A percentile compares a stretch with the other conserved stretches of the same genome.
These are phyloP conservation scores for Trichoderma brevicompactum DNA, from an alignment of 2,329 filamentous ascomycete species.

Conservation along the genomic window DNA sequence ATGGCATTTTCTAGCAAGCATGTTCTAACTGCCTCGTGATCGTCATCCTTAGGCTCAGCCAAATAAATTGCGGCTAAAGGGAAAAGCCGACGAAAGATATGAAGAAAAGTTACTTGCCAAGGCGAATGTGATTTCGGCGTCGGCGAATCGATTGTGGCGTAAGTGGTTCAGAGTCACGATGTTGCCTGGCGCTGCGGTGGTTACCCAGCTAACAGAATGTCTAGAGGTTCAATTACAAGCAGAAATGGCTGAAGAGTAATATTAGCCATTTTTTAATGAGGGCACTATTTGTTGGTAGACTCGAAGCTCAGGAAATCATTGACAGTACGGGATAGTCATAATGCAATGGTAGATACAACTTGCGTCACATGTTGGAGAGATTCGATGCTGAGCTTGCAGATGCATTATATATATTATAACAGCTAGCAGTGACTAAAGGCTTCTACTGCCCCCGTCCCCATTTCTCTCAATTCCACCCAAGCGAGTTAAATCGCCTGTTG, in stretches of 20 bases:
- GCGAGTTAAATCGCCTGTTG: neutral
- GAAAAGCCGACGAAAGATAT: constrained; percentile 61
- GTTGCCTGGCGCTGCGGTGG: neutral
- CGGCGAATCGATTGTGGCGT: constrained; percentile 73
- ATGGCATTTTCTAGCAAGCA: no score
- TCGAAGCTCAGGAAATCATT: neutral
- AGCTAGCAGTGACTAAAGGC: no score
- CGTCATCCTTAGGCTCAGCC: constrained; percentile 61
- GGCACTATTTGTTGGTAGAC: no score
- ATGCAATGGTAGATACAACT: no score
- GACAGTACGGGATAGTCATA: no score
- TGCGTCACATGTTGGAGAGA: no score
- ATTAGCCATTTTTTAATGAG: no score
- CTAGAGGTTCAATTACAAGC: constrained; percentile 57
- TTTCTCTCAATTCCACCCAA: no score
- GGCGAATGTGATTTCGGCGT: constrained; percentile 68
- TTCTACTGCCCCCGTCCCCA: no score
- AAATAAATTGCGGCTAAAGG: constrained; percentile 62
- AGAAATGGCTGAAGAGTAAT: constrained; percentile 52
- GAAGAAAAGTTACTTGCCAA: constrained; percentile 67
- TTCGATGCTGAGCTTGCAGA: no score
- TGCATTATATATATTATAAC: no score
- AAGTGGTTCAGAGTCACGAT: constrained; percentile 38
- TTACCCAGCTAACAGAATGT: neutral
- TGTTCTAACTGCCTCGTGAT: constrained; percentile 15